Evolutionary conservation across 805 yeast genomes (phyloP), one percentile per base, ranked within the genome.

Genomic region (Wickerhamomyces subpelliculosus): DNA sequence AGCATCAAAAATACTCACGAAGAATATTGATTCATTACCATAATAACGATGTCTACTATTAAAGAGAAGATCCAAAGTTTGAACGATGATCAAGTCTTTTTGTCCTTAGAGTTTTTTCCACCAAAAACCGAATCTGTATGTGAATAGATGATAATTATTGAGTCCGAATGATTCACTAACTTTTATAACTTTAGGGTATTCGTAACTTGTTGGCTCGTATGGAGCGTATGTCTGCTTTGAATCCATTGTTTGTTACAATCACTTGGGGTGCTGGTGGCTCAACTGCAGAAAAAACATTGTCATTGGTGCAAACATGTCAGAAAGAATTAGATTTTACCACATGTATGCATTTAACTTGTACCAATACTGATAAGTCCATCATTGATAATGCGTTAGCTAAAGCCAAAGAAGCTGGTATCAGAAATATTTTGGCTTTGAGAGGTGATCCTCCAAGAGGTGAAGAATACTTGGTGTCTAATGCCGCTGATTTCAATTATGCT

Each of bases 241-340:
- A 88, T 40, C 97, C 97, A 4, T 65, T 82, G 13, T 94, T 93
- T 57, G 80, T 90, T 38, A 86, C 96, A 4, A 83, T 93, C 12
- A 93, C 99, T 0, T 93, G 97, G 97, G 98, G 97, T 25, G 97
- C 98, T 5, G 97, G 97, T 29, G 98, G 98, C 3, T 79, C 95
- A 5, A 87, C 97, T 9, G 78, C 90, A 34, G 82, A 76, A 35
- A 88, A 87, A 64, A 85, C 96, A 0, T 60, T 93, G 41, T 90
- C 85, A 32, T 67, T 93, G 41, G 96, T 96, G 1, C 67, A 75
- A 19, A 72, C 84, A 3, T 82, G 94, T 49, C 86, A 84, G 51
- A 64, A 72, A 33, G 86, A 80, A 35, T 68, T 89, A 41, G 81
- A 82, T 4, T 63, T 90, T n/a, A 87, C 96, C 4, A 87, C 96